These are phyloP conservation scores for Pleurotus citrinopileatus DNA, from an alignment of 768 basidiomycete genomes.

Conservation along the genomic window DNA sequence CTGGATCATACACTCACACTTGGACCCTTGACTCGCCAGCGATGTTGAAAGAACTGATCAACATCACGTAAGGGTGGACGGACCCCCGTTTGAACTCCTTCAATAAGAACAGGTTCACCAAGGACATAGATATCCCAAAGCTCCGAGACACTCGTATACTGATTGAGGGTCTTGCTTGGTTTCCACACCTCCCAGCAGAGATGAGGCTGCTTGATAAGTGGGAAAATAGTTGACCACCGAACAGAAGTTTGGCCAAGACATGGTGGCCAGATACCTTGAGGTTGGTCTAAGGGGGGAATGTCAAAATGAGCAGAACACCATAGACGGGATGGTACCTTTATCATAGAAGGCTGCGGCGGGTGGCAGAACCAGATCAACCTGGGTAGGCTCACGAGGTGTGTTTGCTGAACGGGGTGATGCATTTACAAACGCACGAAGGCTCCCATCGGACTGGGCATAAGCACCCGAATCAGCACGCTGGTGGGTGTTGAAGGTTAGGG, in stretches of 20 bases:
- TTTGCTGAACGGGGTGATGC: conserved; percentile 1
- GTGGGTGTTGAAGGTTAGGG: neutral
- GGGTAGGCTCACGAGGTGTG: conserved; percentile 2
- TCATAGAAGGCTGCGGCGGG: conserved; percentile 16
- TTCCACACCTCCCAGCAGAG: conserved; percentile 23
- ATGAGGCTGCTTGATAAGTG: conserved; percentile 17
- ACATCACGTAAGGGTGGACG: conserved; percentile 23
- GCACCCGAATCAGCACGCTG: neutral
- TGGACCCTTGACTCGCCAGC: conserved; percentile 26
- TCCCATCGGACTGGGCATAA: conserved; percentile 1
- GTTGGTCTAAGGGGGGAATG: conserved; percentile 6
- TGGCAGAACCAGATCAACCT: conserved; percentile 23
- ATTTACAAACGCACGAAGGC: conserved; percentile 10
- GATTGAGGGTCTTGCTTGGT: conserved; percentile 20
- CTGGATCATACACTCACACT: conserved; percentile 33
- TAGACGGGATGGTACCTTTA: no score
- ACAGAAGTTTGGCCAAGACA: conserved; percentile 20
- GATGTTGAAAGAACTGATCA: conserved; percentile 18
- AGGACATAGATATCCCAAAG: conserved; percentile 18
- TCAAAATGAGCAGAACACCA: neutral
- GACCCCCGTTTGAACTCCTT: conserved; percentile 18
- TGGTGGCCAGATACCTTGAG: conserved; percentile 16
- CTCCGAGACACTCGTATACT: conserved; percentile 14
- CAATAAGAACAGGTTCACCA: conserved; percentile 18
- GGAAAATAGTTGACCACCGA: conserved; percentile 21